Conservation (phyloP, 2,329 filamentous ascomycete genomes). For the Trichoderma sp. region DNA sequence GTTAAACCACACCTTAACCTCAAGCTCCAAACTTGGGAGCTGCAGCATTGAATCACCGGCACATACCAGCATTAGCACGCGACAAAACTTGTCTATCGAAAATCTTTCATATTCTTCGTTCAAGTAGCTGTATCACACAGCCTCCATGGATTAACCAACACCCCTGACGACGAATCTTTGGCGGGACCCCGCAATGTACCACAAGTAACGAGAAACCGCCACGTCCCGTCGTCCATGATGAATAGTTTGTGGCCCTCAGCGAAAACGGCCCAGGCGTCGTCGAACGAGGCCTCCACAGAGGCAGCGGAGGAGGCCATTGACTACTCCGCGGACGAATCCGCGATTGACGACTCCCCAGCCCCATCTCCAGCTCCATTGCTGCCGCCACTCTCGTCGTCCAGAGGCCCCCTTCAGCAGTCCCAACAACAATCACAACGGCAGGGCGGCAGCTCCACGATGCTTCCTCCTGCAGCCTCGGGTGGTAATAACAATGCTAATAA, state of each 20-base stretch:
- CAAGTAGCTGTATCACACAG: background rate
- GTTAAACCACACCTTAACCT: background rate
- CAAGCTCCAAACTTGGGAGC: slow-evolving; percentile 7
- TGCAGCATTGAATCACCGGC: slow-evolving; percentile 4
- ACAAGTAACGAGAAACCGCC: slow-evolving; percentile 16
- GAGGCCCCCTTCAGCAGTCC: slow-evolving; percentile 19
- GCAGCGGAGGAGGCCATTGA: slow-evolving; percentile 30
- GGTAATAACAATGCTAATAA: slow-evolving; percentile 17
- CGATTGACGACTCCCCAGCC: slow-evolving; percentile 38
- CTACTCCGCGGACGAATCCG: slow-evolving; percentile 32
- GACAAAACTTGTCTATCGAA: background rate
- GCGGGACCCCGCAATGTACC: slow-evolving; percentile 23
- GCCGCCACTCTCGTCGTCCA: slow-evolving; percentile 25
- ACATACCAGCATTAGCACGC: slow-evolving; percentile 1
- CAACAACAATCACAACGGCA: slow-evolving; percentile 17
- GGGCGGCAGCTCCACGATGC: background rate
- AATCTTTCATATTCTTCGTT: background rate
- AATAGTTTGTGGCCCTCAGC: slow-evolving; percentile 45
- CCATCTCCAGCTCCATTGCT: slow-evolving; percentile 34
- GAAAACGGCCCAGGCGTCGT: slow-evolving; percentile 37
- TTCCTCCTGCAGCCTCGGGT: background rate
- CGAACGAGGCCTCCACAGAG: slow-evolving; percentile 42
- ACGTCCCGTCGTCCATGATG: slow-evolving; percentile 36
- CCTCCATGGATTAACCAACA: slow-evolving; percentile 1
- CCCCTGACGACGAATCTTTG: slow-evolving; percentile 1